Percentiles rank a stretch among this genome's conserved stretches.
Evolutionary conservation across 306 rosid species (phyloP).

Genomic region (Cicer chorassanicum): DNA sequence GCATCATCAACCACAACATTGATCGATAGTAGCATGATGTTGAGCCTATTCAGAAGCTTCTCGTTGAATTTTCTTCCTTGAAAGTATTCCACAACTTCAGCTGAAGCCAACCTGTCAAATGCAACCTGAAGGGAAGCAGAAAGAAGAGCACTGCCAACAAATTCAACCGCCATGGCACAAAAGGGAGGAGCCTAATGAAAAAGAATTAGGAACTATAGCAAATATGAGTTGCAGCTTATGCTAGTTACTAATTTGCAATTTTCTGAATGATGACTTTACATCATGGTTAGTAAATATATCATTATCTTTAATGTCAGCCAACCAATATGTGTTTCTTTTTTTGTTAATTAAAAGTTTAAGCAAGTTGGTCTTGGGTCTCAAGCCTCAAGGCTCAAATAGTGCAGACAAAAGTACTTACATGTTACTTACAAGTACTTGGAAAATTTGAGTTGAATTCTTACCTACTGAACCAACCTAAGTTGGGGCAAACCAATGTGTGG

Average conservation of each 20-base stretch:
- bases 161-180: constrained; percentile 31
- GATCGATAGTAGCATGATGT: constrained; percentile 1
- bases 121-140: constrained; percentile 40
- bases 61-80: constrained; percentile 26
- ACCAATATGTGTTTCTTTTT: not conserved
- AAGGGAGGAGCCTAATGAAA: not conserved
- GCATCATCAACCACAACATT: constrained; percentile 40
- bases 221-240: constrained; percentile 9
- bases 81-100: constrained; percentile 10
- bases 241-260: not conserved
- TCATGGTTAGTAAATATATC: not conserved
- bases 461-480: no score
- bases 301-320: not conserved
- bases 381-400: no score
- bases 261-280: not conserved
- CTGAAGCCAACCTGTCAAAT: constrained; percentile 40
- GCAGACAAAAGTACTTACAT: no score
- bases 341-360: no score
- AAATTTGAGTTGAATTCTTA: no score
- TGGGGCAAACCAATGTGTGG: no score
- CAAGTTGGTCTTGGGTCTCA: no score
- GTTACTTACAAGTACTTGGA: no score
- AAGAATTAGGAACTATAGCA: not conserved
- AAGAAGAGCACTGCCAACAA: constrained; percentile 41
- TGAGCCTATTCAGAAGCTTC: not conserved